A percentile compares a stretch with the other conserved stretches of the same genome.
Conservation (phyloP, 1,139 yeast species). For the Geotrichum fermentans region DNA sequence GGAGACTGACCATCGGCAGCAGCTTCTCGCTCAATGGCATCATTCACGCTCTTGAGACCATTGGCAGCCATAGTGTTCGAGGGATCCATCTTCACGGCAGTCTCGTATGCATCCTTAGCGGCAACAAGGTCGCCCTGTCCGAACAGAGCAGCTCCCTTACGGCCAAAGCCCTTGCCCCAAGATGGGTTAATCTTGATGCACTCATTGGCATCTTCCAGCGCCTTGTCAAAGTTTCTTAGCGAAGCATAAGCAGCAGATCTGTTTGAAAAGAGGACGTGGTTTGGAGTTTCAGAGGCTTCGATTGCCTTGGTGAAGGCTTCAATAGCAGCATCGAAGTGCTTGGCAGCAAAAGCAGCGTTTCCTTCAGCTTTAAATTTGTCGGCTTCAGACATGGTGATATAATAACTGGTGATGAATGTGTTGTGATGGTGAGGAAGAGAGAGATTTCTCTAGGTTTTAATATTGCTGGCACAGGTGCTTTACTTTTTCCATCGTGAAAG, state of each 20-base stretch:
- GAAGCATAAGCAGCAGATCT: constrained; percentile 93
- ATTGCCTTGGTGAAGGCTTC: constrained; percentile 82
- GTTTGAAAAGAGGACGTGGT: constrained; percentile 87
- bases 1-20: constrained; percentile 47
- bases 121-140: constrained; percentile 70
- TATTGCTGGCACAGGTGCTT: background rate
- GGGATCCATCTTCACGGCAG: constrained; percentile 80
- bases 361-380: constrained; percentile 50
- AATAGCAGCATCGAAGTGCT: constrained; percentile 75
- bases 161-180: constrained; percentile 94
- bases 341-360: constrained; percentile 84
- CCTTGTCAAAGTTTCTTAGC: constrained; percentile 63
- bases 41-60: constrained; percentile 68
- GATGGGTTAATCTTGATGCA: constrained; percentile 72
- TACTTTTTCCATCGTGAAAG: background rate
- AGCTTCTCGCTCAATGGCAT: constrained; percentile 44
- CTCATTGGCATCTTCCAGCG: constrained; percentile 76
- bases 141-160: constrained; percentile 88
- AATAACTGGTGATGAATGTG: background rate
- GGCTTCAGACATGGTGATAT: constrained; percentile 27
- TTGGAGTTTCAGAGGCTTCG: constrained; percentile 72
- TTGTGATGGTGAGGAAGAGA: background rate
- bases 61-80: constrained; percentile 80
- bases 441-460: background rate
- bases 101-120: constrained; percentile 59